Base-by-base conservation (phyloP, 179 eudicot species). In the Vitellaria paradoxa region DNA sequence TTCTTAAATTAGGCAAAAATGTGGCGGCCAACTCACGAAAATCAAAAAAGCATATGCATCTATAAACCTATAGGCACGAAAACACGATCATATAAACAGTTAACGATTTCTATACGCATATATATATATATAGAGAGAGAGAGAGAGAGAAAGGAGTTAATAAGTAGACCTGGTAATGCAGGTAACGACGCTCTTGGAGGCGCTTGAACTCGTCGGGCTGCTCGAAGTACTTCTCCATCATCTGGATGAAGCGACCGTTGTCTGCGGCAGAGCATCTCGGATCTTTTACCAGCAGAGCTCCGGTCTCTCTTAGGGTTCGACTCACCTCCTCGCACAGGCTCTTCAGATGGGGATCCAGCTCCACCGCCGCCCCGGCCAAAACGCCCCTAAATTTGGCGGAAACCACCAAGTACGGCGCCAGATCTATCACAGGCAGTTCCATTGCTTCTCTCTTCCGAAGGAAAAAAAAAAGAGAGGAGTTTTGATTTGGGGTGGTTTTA, bases 191-290 rank as follows among this genome's bases (percentile, higher is more conserved):
- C 65, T 93, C 99, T 64, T 96, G 99, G 1, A 83, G 83, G 24
- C 90, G 90, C 82, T 96, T 93, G 68, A 89, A 85, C 9, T 93
- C 89, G 0, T 50, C 42, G 0, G 99, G 93, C 53, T 81, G 83
- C 50, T 92, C 80, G 77, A 96, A 96, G 78, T 93, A 96, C 40
- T 77, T 86, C 77, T 96, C 98, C 96, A 96, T 93, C 98, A 93
- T 96, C 76, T 96, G 96, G 11, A 96, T 77, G 81, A 96, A 93
- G 1, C 86, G 90, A 82, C 93, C 98, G 50, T 93, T 96, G 77
- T 96, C 99, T 56, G 86, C 69, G 7, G 77, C 87, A 6, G 94
- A 81, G 75, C 99, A 96, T 68, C 99, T 65, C 9, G 99, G 99
- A 84, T 96, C 98, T 73, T 87, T 87, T 18, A 96, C 89, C 59